Conservation (phyloP, 176 grass and related monocot genomes). For the Avena eriantha region DNA sequence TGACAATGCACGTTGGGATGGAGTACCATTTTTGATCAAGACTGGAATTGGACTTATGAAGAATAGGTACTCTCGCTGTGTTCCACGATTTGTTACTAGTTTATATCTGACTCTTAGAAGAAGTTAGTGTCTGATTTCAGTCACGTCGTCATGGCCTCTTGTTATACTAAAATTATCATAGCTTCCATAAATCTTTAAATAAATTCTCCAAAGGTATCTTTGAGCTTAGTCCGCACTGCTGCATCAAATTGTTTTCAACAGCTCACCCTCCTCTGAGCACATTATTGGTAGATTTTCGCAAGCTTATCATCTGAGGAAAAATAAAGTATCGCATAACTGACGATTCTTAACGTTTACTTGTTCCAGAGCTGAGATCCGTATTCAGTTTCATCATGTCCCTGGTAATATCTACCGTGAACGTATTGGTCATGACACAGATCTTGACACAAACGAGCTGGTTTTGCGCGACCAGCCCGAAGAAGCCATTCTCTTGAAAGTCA, state of each 20-base stretch:
- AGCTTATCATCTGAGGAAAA: neutral
- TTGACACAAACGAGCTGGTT: conserved; percentile 88
- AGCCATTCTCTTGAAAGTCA: conserved; percentile 90
- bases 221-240: neutral
- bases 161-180: neutral
- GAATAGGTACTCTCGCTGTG: conserved; percentile 63
- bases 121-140: neutral
- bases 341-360: neutral
- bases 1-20: conserved; percentile 97
- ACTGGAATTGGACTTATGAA: conserved; percentile 89
- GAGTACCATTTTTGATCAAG: conserved; percentile 93
- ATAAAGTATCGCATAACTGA: neutral
- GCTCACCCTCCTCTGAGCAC: neutral
- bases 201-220: neutral
- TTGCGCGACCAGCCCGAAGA: conserved; percentile 88
- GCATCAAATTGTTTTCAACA: conserved; percentile 16
- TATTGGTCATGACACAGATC: conserved; percentile 81
- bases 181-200: neutral
- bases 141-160: neutral
- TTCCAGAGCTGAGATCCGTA: conserved; percentile 95
- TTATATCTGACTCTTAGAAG: conserved; percentile 5
- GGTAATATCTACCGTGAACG: conserved; percentile 88
- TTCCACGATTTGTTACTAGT: neutral
- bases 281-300: conserved; percentile 5
- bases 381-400: conserved; percentile 95